Conservation (phyloP, 2,329 filamentous ascomycete genomes). For the Colletotrichum tamarilloi region DNA sequence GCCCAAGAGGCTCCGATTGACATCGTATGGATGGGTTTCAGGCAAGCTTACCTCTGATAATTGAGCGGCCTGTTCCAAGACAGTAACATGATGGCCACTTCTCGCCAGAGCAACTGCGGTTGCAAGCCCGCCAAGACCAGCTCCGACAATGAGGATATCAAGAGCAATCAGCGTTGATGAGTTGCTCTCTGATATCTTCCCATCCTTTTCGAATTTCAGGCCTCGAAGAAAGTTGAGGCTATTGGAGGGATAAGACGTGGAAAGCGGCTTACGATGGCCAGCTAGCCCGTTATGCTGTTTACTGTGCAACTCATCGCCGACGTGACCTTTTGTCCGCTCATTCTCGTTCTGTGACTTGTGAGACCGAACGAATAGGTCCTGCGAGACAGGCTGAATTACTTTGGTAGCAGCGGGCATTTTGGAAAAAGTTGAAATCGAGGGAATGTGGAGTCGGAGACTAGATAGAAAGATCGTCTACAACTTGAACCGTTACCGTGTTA, state of each 20-base stretch:
- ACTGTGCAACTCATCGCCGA: background rate
- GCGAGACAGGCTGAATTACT: background rate
- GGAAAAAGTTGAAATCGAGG: background rate
- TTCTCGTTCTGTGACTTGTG: background rate
- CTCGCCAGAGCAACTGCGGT: slow-evolving; percentile 29
- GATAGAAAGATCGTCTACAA: background rate
- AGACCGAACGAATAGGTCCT: background rate
- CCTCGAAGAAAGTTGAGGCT: slow-evolving; percentile 27
- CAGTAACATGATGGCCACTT: slow-evolving; percentile 32
- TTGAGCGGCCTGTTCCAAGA: slow-evolving; percentile 30
- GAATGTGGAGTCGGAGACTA: background rate
- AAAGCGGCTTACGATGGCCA: background rate
- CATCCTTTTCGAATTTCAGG: background rate
- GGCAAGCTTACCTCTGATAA: slow-evolving; percentile 11
- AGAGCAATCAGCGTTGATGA: background rate
- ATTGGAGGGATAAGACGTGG: slow-evolving; percentile 30
- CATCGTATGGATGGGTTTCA: background rate
- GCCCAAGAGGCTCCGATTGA: background rate
- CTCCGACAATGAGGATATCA: slow-evolving; percentile 33
- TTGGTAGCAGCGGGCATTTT: background rate
- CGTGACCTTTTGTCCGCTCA: background rate
- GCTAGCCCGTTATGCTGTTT: background rate
- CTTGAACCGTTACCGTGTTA: background rate
- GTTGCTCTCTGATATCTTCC: background rate
- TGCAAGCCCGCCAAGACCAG: slow-evolving; percentile 33